phyloP scores from a whole-genome alignment of 202 grass and related monocot species.

The Miscanthus sacchariflorus region DNA sequence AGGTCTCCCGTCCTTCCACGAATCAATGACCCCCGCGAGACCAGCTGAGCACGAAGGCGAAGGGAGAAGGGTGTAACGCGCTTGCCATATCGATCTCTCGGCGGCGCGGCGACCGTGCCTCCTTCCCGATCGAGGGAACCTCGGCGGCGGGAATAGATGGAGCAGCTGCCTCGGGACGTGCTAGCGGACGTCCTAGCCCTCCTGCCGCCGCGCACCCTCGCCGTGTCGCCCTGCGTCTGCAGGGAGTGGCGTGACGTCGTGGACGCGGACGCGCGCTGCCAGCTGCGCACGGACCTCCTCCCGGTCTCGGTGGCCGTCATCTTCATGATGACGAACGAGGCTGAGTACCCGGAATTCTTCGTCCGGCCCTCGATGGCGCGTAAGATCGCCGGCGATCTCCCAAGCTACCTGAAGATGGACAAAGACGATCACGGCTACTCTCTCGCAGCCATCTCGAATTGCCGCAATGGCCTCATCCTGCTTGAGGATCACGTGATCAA shows the following conservation, averaged over 20 bases:
- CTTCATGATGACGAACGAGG: background rate
- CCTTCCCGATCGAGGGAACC: too few relatives aligned
- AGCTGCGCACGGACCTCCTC: background rate
- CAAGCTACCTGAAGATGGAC: background rate
- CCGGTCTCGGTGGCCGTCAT: background rate
- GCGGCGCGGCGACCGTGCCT: too few relatives aligned
- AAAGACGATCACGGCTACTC: too few relatives aligned
- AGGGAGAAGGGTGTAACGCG: too few relatives aligned
- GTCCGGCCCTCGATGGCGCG: background rate
- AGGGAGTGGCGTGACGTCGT: background rate
- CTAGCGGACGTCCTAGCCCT: background rate
- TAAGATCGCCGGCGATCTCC: background rate
- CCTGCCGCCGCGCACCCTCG: background rate
- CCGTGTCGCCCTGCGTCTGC: conserved; percentile 3
- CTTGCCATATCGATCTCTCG: too few relatives aligned
- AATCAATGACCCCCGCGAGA: too few relatives aligned
- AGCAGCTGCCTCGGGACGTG: background rate
- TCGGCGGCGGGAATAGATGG: too few relatives aligned
- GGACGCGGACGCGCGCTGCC: background rate
- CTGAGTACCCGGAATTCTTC: background rate
- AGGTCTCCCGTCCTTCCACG: too few relatives aligned
- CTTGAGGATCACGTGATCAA: background rate
- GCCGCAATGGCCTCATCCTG: background rate
- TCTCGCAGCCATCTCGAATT: background rate
- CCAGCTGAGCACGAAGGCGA: too few relatives aligned